phyloP scores from a whole-genome alignment of 2,329 filamentous ascomycete species.

The Coleophoma eucalyptorum region DNA sequence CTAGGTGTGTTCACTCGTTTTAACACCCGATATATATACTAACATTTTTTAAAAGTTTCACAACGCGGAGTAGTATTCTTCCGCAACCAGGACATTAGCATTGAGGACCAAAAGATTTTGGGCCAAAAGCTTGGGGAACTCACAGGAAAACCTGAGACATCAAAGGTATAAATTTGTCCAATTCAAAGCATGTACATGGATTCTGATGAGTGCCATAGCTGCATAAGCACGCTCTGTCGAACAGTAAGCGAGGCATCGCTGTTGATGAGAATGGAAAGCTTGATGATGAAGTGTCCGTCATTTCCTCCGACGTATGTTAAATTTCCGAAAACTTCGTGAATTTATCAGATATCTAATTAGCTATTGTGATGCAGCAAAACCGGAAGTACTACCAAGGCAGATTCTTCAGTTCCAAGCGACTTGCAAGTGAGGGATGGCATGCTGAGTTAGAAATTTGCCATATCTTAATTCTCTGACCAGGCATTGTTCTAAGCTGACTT shows the following conservation, averaged over 20 bases:
- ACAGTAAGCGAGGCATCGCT: constrained; percentile 40
- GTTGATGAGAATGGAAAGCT: constrained; percentile 47
- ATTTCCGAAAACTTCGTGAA: not conserved
- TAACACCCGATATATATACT: constrained; percentile 24
- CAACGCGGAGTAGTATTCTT: constrained; percentile 47
- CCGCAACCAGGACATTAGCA: constrained; percentile 41
- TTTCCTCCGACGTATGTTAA: constrained; percentile 39
- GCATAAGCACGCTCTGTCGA: constrained; percentile 51
- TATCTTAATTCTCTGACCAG: constrained; percentile 30
- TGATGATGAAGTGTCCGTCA: constrained; percentile 51
- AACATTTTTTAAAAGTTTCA: constrained; percentile 31
- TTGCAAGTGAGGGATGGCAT: constrained; percentile 46
- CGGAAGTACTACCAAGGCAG: constrained; percentile 37
- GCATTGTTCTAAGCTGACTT: no score
- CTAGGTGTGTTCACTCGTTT: no score
- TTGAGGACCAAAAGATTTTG: constrained; percentile 40
- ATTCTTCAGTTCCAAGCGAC: constrained; percentile 42
- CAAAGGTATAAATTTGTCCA: constrained; percentile 7
- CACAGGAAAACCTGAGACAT: constrained; percentile 30
- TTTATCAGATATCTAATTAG: not conserved
- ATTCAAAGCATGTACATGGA: constrained; percentile 18
- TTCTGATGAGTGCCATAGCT: constrained; percentile 25
- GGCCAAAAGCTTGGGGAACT: constrained; percentile 38
- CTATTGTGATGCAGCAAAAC: constrained; percentile 5
- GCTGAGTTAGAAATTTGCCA: constrained; percentile 30